Evolutionary conservation across 2,329 filamentous ascomycete species (phyloP), one percentile per base, ranked within the genome.

Genomic region (Ophiocordyceps robertsii): DNA sequence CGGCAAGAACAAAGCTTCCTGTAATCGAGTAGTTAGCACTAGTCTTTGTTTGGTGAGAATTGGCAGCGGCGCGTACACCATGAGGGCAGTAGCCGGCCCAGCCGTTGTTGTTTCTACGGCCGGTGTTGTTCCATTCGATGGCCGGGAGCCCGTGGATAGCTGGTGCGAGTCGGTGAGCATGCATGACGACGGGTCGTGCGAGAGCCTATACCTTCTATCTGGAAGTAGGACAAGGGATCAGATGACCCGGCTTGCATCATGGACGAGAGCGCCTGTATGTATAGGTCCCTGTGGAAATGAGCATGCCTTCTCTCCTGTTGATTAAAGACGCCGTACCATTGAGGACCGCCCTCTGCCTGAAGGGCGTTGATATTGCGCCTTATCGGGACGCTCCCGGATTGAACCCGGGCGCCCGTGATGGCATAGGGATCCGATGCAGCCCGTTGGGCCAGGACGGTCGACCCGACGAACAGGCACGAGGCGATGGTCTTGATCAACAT

Each of bases 1-100:
- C n/a, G 68, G 57, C 8, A 66, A 51, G 46, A 76, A 73, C 17
- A 69, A 52, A 13, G 63, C 56, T 53, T 73, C 67, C 70, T 72
- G 32, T 14, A 21, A 39, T 43, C 41, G 12, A 31, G 30, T 24
- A 24, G n/a, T 40, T 13, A 43, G 37, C 17, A 16, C 8, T 4
- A 9, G 33, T 9, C 8, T n/a, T n/a, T n/a, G n/a, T 16, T 17
- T 2, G 21, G 36, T n/a, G 16, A 19, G 6, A 17, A 9, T 14
- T 16, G 11, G 6, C 29, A 1, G 51, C 59, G 51, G 57, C 6
- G 10, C 43, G 37, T 27, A 73, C 70, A 44, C 61, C 60, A 39
- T 75, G 68, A n/a, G 67, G 69, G 40, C 68, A 72, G 50, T 67
- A 71, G 30, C 66, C 66, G 11, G 47, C 27, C 62, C 62, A 64